Evolutionary conservation across 2,329 filamentous ascomycete species (phyloP).

Genomic region (Didymella pomorum): DNA sequence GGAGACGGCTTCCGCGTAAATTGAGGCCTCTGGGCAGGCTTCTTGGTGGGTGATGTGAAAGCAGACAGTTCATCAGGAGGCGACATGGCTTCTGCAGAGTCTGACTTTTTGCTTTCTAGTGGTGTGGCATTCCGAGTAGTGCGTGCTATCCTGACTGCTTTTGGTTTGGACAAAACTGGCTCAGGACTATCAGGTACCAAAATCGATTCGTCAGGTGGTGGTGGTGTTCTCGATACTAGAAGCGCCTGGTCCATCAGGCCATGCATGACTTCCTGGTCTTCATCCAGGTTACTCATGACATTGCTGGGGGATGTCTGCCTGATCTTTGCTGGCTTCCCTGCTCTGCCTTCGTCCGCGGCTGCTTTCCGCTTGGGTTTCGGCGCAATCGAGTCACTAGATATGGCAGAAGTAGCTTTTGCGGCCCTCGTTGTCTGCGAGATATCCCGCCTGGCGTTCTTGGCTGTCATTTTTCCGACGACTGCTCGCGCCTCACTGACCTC

Average conservation of each 20-base stretch:
- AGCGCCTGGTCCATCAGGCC: conserved; percentile 44
- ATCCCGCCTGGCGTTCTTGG: background rate
- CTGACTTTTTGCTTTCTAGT: conserved; percentile 7
- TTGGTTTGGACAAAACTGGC: background rate
- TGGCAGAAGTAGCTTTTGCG: background rate
- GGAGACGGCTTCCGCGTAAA: conserved; percentile 10
- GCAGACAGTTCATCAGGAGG: background rate
- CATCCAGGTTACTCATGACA: conserved; percentile 28
- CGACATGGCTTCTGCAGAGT: background rate
- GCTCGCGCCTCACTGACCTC: conserved; percentile 12
- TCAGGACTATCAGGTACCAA: conserved; percentile 6
- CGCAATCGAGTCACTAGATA: background rate
- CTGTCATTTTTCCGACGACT: background rate
- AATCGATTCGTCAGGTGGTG: background rate
- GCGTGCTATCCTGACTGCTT: background rate
- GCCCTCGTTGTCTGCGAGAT: background rate
- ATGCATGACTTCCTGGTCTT: conserved; percentile 37
- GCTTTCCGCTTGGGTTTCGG: conserved; percentile 20
- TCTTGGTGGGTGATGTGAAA: conserved; percentile 12
- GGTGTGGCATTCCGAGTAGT: background rate
- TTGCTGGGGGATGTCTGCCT: conserved; percentile 16
- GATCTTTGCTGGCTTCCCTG: background rate
- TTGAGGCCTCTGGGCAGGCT: conserved; percentile 2
- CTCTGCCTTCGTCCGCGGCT: background rate
- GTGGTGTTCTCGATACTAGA: conserved; percentile 15